Evolutionary conservation across 75 land plant genomes (phyloP), one percentile per base, ranked within the genome.

Genomic region (Sequoia sempervirens): DNA sequence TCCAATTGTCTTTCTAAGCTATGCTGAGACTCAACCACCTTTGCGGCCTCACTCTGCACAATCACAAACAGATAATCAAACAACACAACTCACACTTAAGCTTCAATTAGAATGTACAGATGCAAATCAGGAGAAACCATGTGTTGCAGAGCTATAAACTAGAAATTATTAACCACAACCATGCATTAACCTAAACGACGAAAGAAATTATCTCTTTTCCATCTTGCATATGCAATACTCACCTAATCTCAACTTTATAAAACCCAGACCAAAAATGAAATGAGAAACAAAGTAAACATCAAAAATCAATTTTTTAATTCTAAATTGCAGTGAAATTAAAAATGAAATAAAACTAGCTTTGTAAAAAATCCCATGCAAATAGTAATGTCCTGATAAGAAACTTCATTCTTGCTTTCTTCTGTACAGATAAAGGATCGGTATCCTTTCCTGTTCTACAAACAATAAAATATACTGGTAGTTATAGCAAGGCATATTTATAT

Each of bases 11-110:
- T 84, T 86, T 96, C 99, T 88, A 97, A 89, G 53, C 84, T 87
- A 86, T 91, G 89, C 86, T 97, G 96, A 79, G 94, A 92, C 84
- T 97, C 99, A 50, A 97, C 98, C 85, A 96, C 98, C 84, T 93
- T 94, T 26, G 98, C 96, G 61, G 96, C 98, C 86, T 97, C 99
- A 87, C 92, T 93, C 99, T 97, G 82, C 40, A 80, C 4, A 43
- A 41, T 78, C 50, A 78, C 40, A 11, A 78, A 43, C 30, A 78
- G 80, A 43, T 12, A 45, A n/a, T 78, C 45, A 78, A 75, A 78
- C 50, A 45, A 26, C 50, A 78, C 45, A 45, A 9, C 47, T 6
- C n/a, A 78, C 3, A 69, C 32, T 28, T 69, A 14, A 10, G 37
- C 2, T 69, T 69, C 73, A 3, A 30, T 28, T 32, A 30, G 73